A percentile compares a stretch with the other conserved stretches of the same genome.
These are phyloP conservation scores for Quercus engelmannii DNA, from an alignment of 306 rosid genomes.

Conservation along the genomic window DNA sequence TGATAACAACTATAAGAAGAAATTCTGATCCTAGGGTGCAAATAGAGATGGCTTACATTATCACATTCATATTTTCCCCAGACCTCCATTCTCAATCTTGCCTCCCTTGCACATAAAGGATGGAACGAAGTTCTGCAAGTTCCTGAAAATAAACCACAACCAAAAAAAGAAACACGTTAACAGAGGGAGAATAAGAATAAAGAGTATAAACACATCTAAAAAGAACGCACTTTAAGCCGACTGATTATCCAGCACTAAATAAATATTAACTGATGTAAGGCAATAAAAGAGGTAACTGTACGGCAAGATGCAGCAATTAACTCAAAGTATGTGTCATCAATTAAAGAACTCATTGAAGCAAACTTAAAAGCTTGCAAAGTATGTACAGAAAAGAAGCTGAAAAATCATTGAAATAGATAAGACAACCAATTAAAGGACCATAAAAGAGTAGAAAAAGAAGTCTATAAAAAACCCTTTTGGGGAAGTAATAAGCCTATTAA, in stretches of 20 bases:
- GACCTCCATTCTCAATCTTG: conserved; percentile 82
- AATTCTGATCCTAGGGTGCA: neutral
- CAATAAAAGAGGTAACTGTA: neutral
- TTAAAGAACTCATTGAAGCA: neutral
- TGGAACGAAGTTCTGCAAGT: conserved; percentile 87
- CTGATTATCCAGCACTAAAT: neutral
- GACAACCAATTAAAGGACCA: neutral
- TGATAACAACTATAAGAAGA: neutral
- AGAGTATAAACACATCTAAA: neutral
- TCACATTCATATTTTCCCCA: conserved; percentile 81
- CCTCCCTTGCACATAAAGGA: conserved; percentile 95
- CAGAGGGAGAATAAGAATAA: neutral
- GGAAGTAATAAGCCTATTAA: no score
- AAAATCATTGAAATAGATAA: neutral
- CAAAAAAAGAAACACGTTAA: neutral
- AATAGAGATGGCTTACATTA: conserved; percentile 53
- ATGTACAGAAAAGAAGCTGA: neutral
- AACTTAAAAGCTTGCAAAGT: neutral
- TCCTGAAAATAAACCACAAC: conserved; percentile 37
- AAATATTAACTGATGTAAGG: neutral
- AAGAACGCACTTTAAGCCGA: neutral
- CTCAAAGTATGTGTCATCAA: neutral
- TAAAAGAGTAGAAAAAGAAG: no score
- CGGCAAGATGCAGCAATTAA: no score
- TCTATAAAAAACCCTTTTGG: no score